Conservation (phyloP, 805 yeast genomes). For the Ogataea paraovalis region DNA sequence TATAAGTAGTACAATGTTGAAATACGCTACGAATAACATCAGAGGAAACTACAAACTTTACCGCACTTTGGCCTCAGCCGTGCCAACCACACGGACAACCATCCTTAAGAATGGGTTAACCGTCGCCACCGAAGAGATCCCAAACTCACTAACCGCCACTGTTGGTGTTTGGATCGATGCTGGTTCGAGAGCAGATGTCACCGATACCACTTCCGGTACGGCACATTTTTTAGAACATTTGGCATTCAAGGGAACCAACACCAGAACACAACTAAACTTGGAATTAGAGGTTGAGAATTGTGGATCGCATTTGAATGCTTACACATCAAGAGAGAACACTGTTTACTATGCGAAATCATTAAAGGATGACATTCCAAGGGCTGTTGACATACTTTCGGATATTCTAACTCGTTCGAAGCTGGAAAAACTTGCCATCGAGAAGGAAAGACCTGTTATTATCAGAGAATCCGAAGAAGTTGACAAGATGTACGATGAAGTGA, state of each 20-base stretch:
- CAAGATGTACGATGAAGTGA: constrained; percentile 97
- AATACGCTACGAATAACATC: neutral
- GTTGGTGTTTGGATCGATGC: constrained; percentile 99
- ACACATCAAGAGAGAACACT: constrained; percentile 95
- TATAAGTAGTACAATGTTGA: no score
- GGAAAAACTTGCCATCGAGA: constrained; percentile 81
- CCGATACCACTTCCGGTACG: constrained; percentile 78
- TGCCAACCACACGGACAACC: constrained; percentile 59
- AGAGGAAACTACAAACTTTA: neutral
- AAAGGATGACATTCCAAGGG: constrained; percentile 72
- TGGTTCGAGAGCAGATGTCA: constrained; percentile 93
- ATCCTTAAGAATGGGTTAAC: constrained; percentile 87
- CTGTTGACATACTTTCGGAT: constrained; percentile 86
- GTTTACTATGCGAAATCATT: constrained; percentile 93
- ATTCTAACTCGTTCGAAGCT: constrained; percentile 82
- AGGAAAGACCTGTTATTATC: constrained; percentile 93
- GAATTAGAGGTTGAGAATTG: constrained; percentile 94
- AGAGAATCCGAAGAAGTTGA: constrained; percentile 98
- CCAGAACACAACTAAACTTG: constrained; percentile 72
- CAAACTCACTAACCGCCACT: constrained; percentile 89
- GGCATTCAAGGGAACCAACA: constrained; percentile 90
- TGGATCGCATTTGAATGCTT: constrained; percentile 98
- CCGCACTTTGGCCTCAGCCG: constrained; percentile 10
- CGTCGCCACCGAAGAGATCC: constrained; percentile 86
- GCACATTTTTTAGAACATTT: constrained; percentile 97